A percentile compares a stretch with the other conserved stretches of the same genome.
Conservation (phyloP, 257 asterid genomes). For the Scutellaria galericulata region DNA sequence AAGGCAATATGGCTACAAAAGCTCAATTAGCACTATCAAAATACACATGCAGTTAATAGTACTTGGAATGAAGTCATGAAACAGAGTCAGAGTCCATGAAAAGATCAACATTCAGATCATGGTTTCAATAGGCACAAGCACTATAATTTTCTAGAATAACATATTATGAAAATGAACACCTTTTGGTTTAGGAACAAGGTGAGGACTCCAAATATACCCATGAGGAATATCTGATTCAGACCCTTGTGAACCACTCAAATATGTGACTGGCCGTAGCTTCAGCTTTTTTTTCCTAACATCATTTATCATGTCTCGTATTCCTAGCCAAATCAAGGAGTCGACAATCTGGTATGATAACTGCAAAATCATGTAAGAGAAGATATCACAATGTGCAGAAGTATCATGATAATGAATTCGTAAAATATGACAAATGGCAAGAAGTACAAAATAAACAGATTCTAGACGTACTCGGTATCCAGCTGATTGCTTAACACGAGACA, state of each 20-base stretch:
- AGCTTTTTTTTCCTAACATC: conserved; percentile 87
- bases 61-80: conserved; percentile 9
- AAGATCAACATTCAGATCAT: not conserved
- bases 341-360: conserved; percentile 98
- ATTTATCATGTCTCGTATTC: conserved; percentile 93
- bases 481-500: conserved; percentile 95
- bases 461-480: conserved; percentile 91
- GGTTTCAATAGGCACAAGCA: conserved; percentile 28
- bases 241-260: conserved; percentile 89
- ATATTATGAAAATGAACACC: conserved; percentile 51
- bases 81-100: conserved; percentile 8
- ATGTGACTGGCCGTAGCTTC: conserved; percentile 90
- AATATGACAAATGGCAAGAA: conserved; percentile 27
- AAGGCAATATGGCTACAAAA: conserved; percentile 41
- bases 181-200: conserved; percentile 98
- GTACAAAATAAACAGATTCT: conserved; percentile 28
- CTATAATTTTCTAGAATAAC: conserved; percentile 7
- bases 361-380: conserved; percentile 45
- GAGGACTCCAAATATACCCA: conserved; percentile 99
- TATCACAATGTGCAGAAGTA: conserved; percentile 36
- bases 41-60: conserved; percentile 17
- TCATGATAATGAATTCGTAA: conserved; percentile 19
- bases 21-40: conserved; percentile 33
- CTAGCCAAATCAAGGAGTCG: conserved; percentile 96
- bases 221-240: conserved; percentile 83